A percentile compares a stretch with the other conserved stretches of the same genome.
Evolutionary conservation across 2,329 filamentous ascomycete species (phyloP).

Genomic region (Mariannaea sp.): DNA sequence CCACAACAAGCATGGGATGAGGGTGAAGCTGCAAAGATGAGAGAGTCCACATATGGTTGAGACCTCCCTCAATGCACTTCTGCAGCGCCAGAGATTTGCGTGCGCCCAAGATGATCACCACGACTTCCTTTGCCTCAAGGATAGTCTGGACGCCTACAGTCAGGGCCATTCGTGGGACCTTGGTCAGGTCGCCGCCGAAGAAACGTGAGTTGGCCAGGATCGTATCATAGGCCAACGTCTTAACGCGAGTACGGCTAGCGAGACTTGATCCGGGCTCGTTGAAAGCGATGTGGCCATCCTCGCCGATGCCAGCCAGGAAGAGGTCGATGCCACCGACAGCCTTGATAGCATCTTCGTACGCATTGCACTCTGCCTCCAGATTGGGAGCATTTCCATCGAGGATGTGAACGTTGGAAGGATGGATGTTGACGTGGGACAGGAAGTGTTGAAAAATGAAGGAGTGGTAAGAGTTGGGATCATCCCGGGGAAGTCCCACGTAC

Average conservation of each 20-base stretch:
- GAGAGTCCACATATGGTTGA: slow-evolving; percentile 92
- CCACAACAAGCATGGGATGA: slow-evolving; percentile 80
- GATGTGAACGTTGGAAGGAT: slow-evolving; percentile 82
- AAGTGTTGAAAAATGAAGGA: slow-evolving; percentile 94
- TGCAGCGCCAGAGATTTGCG: slow-evolving; percentile 82
- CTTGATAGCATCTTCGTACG: slow-evolving; percentile 80
- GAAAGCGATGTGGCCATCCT: slow-evolving; percentile 88
- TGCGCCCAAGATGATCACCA: slow-evolving; percentile 80
- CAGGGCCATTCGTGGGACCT: slow-evolving; percentile 80
- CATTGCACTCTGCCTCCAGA: slow-evolving; percentile 75
- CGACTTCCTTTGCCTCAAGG: slow-evolving; percentile 78
- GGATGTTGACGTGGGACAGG: slow-evolving; percentile 83
- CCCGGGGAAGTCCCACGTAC: slow-evolving; percentile 81
- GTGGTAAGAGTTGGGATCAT: slow-evolving; percentile 86
- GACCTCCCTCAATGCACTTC: slow-evolving; percentile 77
- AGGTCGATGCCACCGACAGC: slow-evolving; percentile 79
- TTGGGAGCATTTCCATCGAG: slow-evolving; percentile 80
- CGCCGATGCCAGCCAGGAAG: slow-evolving; percentile 83
- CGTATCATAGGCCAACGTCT: slow-evolving; percentile 86
- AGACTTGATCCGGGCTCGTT: slow-evolving; percentile 86
- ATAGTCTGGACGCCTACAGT: slow-evolving; percentile 86
- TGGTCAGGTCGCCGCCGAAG: slow-evolving; percentile 73
- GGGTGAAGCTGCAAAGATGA: slow-evolving; percentile 81
- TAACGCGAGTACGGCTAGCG: slow-evolving; percentile 78
- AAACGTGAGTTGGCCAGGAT: slow-evolving; percentile 85